Conservation (phyloP, 2,329 filamentous ascomycete species). For the Dactylellina drechsleri region DNA sequence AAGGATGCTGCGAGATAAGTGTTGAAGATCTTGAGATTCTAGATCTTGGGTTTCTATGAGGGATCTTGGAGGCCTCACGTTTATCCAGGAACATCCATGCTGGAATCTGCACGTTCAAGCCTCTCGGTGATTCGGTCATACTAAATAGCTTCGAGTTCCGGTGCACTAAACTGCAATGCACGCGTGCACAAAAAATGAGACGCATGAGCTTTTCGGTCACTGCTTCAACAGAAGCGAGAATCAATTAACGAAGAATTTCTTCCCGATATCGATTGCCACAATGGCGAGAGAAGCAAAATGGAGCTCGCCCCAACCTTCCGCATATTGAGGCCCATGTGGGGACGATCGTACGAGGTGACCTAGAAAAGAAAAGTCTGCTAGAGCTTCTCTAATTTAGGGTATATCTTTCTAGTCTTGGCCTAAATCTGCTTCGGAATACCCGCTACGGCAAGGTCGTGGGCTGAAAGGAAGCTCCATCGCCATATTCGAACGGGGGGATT, state of each 20-base stretch:
- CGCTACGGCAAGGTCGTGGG: constrained; percentile 11
- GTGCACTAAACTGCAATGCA: no score
- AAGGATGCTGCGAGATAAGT: not conserved
- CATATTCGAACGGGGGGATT: constrained; percentile 10
- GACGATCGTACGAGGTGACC: not conserved
- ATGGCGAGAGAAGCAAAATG: not conserved
- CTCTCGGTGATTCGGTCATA: no score
- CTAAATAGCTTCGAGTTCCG: no score
- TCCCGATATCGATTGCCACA: not conserved
- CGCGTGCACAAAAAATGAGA: no score
- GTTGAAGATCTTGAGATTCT: constrained; percentile 1
- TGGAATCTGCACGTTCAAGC: not conserved
- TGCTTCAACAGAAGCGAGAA: no score
- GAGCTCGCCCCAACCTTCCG: constrained; percentile 5
- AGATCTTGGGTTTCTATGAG: not conserved
- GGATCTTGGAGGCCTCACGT: not conserved
- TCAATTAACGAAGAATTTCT: not conserved
- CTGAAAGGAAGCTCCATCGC: not conserved
- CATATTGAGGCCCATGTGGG: not conserved
- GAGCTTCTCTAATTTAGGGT: constrained; percentile 7
- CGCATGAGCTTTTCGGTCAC: no score
- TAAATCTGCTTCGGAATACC: constrained; percentile 9
- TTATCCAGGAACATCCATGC: constrained; percentile 16
- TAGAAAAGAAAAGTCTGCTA: not conserved
- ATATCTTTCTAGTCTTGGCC: not conserved